These are phyloP conservation scores for Talinum fruticosum DNA, from an alignment of 148 eudicot genomes.

Conservation along the genomic window DNA sequence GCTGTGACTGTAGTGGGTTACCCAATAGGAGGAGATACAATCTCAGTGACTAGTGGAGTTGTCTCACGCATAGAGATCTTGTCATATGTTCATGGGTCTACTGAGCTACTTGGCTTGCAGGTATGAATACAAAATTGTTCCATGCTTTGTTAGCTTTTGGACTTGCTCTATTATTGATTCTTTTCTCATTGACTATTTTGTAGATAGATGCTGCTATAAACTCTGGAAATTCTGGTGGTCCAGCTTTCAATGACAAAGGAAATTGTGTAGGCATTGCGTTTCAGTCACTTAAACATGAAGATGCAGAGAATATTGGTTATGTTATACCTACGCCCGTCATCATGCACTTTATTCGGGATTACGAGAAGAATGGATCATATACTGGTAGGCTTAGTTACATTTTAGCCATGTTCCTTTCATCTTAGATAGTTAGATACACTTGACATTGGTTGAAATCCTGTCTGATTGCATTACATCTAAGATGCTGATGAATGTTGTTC, in stretches of 20 bases:
- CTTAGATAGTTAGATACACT: not conserved
- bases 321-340: constrained; percentile 94
- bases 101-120: constrained; percentile 93
- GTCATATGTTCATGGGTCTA: constrained; percentile 89
- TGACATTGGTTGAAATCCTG: not conserved
- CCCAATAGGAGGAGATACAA: constrained; percentile 95
- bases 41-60: constrained; percentile 95
- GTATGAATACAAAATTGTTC: constrained; percentile 25
- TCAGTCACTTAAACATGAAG: constrained; percentile 90
- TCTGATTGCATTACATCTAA: not conserved
- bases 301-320: constrained; percentile 86
- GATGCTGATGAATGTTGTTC: constrained; percentile 7
- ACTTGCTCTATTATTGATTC: constrained; percentile 9
- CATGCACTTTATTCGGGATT: constrained; percentile 75
- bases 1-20: constrained; percentile 95
- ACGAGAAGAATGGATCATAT: constrained; percentile 79
- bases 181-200: not conserved
- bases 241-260: constrained; percentile 81
- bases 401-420: not conserved
- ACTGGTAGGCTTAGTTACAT: constrained; percentile 47
- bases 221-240: constrained; percentile 95
- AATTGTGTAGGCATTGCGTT: constrained; percentile 90
- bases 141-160: not conserved
- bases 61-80: constrained; percentile 92
- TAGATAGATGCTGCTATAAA: constrained; percentile 95